These are phyloP conservation scores for Fraxinus americana DNA, from an alignment of 257 asterid species.

Conservation along the genomic window DNA sequence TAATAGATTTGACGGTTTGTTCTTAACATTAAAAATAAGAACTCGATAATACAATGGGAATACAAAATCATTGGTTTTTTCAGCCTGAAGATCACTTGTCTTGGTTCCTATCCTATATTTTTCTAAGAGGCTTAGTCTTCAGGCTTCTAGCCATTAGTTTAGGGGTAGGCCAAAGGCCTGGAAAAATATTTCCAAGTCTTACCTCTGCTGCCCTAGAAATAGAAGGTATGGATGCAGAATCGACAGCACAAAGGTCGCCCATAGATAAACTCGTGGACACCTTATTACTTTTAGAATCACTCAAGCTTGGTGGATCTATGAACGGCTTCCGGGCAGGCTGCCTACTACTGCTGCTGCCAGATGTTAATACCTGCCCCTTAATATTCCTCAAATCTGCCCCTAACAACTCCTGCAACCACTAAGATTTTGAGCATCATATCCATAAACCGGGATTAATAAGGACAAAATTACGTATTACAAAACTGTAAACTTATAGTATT, in stretches of 20 bases:
- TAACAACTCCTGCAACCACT: conserved; percentile 51
- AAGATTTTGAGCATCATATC: conserved; percentile 9
- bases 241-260: conserved; percentile 57
- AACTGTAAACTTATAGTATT: neutral
- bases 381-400: conserved; percentile 63
- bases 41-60: neutral
- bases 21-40: no score
- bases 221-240: conserved; percentile 66
- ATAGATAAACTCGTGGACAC: conserved; percentile 58
- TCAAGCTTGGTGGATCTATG: conserved; percentile 58
- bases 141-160: neutral
- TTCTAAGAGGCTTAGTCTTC: neutral
- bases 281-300: conserved; percentile 66
- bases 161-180: neutral
- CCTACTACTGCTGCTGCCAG: conserved; percentile 52
- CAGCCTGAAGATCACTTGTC: neutral
- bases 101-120: neutral
- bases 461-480: neutral
- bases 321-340: conserved; percentile 70
- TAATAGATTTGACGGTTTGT: no score
- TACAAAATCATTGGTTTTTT: neutral
- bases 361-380: conserved; percentile 54
- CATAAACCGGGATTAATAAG: neutral
- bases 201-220: conserved; percentile 79
- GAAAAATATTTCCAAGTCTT: conserved; percentile 7